A percentile compares a stretch with the other conserved stretches of the same genome.
phyloP scores from a whole-genome alignment of 495 filamentous ascomycete genomes.

The Physcia stellaris region DNA sequence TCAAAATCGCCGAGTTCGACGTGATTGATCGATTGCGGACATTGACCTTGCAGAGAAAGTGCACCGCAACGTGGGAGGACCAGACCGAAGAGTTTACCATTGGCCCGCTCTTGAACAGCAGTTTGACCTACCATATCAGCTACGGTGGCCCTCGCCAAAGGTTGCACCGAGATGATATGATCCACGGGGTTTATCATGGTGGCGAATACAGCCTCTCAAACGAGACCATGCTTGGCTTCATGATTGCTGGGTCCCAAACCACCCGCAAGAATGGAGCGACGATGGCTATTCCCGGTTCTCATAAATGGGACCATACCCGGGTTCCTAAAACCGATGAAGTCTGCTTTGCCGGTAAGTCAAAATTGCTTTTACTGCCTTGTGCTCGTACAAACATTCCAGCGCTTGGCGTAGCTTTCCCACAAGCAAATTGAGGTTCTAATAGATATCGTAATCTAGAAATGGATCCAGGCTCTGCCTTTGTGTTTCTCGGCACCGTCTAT shows the following conservation, averaged over 20 bases:
- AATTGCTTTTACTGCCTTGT: too few relatives aligned
- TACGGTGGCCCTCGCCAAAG: conserved; percentile 11
- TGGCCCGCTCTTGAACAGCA: conserved; percentile 12
- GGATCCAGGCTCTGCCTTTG: conserved; percentile 20
- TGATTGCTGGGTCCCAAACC: not conserved
- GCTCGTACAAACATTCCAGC: too few relatives aligned
- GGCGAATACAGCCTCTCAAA: not conserved
- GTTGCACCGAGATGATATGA: conserved; percentile 16
- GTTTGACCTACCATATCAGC: conserved; percentile 12
- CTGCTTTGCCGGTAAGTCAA: not conserved
- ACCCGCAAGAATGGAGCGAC: conserved; percentile 9
- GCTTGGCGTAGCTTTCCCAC: too few relatives aligned
- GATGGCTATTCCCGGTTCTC: conserved; percentile 12
- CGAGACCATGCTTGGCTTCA: not conserved
- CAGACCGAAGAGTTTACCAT: not conserved
- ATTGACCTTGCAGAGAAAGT: not conserved
- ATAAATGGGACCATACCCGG: not conserved
- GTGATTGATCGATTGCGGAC: not conserved
- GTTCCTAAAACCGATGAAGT: not conserved
- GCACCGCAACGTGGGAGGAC: not conserved
- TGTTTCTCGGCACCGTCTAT: conserved; percentile 21
- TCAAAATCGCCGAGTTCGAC: not conserved
- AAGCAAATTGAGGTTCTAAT: too few relatives aligned
- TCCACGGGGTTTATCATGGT: conserved; percentile 9
- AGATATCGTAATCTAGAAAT: conserved; percentile 16